phyloP scores from a whole-genome alignment of 2,329 filamentous ascomycete species.

The Arthrobotrys iridis region DNA sequence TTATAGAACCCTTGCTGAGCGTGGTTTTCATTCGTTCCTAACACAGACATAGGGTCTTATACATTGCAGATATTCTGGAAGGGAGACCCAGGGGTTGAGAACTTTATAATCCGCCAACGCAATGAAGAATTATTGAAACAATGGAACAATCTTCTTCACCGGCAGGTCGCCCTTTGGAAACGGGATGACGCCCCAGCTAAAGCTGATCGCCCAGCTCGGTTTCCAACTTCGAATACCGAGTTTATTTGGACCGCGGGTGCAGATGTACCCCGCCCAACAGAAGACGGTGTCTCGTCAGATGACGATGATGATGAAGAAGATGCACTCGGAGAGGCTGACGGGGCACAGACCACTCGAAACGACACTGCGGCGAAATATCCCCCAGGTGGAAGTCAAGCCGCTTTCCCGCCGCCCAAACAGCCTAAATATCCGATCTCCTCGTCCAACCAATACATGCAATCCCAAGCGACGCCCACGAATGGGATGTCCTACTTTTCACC shows the following conservation, averaged over 20 bases:
- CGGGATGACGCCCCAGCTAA: slow-evolving; percentile 44
- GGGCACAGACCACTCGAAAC: not conserved
- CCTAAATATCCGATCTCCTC: slow-evolving; percentile 50
- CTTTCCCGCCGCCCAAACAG: slow-evolving; percentile 43
- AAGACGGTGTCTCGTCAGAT: slow-evolving; percentile 41
- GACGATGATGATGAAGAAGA: slow-evolving; percentile 67
- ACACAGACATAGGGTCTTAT: slow-evolving; percentile 75
- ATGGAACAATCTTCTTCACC: slow-evolving; percentile 70
- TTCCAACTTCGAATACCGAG: slow-evolving; percentile 56
- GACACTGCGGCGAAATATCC: slow-evolving; percentile 58
- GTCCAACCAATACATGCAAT: slow-evolving; percentile 37
- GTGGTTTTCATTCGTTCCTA: slow-evolving; percentile 6
- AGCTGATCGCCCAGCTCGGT: slow-evolving; percentile 28
- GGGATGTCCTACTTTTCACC: slow-evolving; percentile 96
- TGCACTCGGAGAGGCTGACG: slow-evolving; percentile 64
- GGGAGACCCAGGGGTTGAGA: slow-evolving; percentile 92
- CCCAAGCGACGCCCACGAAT: slow-evolving; percentile 60
- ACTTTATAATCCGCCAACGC: slow-evolving; percentile 91
- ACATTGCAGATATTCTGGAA: slow-evolving; percentile 99
- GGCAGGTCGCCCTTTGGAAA: slow-evolving; percentile 56
- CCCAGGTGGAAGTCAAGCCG: slow-evolving; percentile 14
- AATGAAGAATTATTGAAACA: slow-evolving; percentile 94
- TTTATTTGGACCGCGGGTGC: slow-evolving; percentile 58
- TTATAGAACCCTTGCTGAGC: slow-evolving; percentile 42
- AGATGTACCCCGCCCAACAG: slow-evolving; percentile 52